phyloP scores from a whole-genome alignment of 495 filamentous ascomycete species.

The Hypoxylon lienhwacheense region DNA sequence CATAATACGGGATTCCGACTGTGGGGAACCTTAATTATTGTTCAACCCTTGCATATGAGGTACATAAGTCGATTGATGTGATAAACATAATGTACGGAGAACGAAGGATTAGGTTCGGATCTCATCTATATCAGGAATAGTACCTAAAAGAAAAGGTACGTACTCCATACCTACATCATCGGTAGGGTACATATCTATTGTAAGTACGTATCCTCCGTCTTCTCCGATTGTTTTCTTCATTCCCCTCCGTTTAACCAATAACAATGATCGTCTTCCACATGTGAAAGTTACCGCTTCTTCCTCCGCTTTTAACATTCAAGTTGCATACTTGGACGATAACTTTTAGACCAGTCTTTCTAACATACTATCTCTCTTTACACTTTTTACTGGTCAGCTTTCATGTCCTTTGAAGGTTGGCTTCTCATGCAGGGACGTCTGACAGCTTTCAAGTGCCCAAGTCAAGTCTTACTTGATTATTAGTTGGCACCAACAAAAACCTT shows the following conservation, averaged over 20 bases:
- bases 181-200: too few species aligned
- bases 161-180: too few species aligned
- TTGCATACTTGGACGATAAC: not conserved
- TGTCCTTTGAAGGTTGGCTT: constrained; percentile 1
- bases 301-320: constrained; percentile 8
- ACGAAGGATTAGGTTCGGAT: constrained; percentile 19
- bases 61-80: too few species aligned
- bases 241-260: constrained; percentile 19
- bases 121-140: too few species aligned
- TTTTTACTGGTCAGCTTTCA: constrained; percentile 19
- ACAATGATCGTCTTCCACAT: constrained; percentile 14
- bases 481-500: constrained; percentile 22
- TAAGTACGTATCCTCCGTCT: not conserved
- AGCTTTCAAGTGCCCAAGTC: constrained; percentile 15
- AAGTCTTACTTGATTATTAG: constrained; percentile 16
- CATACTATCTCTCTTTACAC: constrained; percentile 8
- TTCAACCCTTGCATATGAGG: constrained; percentile 18
- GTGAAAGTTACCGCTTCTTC: constrained; percentile 19
- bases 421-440: constrained; percentile 32
- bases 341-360: constrained; percentile 19
- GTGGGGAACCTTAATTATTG: constrained; percentile 19
- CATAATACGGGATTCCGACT: constrained; percentile 11
- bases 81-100: too few species aligned
- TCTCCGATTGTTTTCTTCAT: constrained; percentile 16
- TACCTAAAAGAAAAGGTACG: too few species aligned